Base-by-base conservation (phyloP, 352 stramenopile genomes). In the Ophiocytium majus region DNA sequence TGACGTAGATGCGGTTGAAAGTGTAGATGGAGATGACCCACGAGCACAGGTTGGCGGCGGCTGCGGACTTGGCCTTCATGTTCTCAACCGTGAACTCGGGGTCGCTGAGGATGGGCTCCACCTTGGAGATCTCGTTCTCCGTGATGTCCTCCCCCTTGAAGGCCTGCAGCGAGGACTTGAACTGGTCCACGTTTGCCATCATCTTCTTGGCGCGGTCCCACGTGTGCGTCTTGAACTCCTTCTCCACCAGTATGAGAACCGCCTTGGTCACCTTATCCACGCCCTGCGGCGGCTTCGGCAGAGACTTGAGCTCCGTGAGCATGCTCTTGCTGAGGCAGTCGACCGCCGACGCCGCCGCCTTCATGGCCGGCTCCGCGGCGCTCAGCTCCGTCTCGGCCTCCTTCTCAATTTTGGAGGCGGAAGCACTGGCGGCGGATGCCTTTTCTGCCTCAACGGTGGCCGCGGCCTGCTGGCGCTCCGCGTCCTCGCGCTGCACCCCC, bases 121-220 rank as follows among this genome's bases (percentile, higher is more conserved):
- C 32, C 66, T 82, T 88, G 35, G 84, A 91, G 81, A 98, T 94
- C 85, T 98, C 95, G 9, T 96, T 90, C 84, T 99, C 96, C 0
- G 96, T 95, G 74, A 98, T 98, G 80, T 97, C 93, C 88, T 98
- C 94, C 14, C 96, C 96, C 10, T 91, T 91, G 88, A 98, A 98
- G 1, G 92, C 93, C 82, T 97, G 94, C 19, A 98, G 90, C 80
- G 50, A 83, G 80, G 95, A 93, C 63, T 98, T 93, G 87, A 99
- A 99, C 71, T 93, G 92, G 49, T 96, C 96, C 0, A 98, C 93
- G 86, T 99, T 99, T 86, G 95, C 94, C 97, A 99, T 99, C 97
- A 99, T 99, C 89, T 97, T 97, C 91, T 99, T 98, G 50, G 97
- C 97, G 28, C 94, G 93, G 81, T 98, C 95, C 97, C 97, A 99